These are phyloP conservation scores for Wickerhamiella slavikovae DNA, from an alignment of 805 yeast genomes.

Conservation along the genomic window DNA sequence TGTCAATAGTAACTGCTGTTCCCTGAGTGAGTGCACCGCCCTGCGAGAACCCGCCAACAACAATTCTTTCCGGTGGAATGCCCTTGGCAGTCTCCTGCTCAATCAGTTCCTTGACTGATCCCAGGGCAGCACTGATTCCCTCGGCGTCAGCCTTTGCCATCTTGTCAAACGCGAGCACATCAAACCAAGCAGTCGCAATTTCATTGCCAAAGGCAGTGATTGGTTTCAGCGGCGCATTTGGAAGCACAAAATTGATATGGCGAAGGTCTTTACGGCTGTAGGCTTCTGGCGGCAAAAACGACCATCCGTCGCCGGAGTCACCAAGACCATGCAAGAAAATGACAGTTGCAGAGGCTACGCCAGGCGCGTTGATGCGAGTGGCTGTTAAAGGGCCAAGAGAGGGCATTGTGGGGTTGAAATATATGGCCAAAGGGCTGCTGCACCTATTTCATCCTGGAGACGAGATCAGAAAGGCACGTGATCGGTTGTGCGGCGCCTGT, in stretches of 20 bases:
- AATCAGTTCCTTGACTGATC: conserved; percentile 14
- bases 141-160: conserved; percentile 15
- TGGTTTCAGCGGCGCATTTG: conserved; percentile 65
- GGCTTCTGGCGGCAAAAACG: conserved; percentile 50
- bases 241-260: conserved; percentile 60
- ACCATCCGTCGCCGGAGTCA: conserved; percentile 81
- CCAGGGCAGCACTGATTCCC: conserved; percentile 20
- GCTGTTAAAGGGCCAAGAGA: conserved; percentile 8
- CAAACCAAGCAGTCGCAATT: conserved; percentile 87
- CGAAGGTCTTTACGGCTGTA: conserved; percentile 23
- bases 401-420: neutral
- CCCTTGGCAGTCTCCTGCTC: conserved; percentile 18
- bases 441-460: too few relatives aligned
- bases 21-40: conserved; percentile 63
- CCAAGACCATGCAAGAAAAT: conserved; percentile 83
- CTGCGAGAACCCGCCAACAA: conserved; percentile 93
- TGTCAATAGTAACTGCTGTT: conserved; percentile 11
- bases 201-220: conserved; percentile 41
- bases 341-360: conserved; percentile 37
- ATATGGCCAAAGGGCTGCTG: too few relatives aligned
- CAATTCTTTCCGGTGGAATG: conserved; percentile 28
- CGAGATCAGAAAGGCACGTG: too few relatives aligned
- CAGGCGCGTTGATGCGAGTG: conserved; percentile 22
- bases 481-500: too few relatives aligned
- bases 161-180: conserved; percentile 25